Evolutionary conservation across 148 eudicot genomes (phyloP).

Genomic region (Amaranthus hypochondriacus): DNA sequence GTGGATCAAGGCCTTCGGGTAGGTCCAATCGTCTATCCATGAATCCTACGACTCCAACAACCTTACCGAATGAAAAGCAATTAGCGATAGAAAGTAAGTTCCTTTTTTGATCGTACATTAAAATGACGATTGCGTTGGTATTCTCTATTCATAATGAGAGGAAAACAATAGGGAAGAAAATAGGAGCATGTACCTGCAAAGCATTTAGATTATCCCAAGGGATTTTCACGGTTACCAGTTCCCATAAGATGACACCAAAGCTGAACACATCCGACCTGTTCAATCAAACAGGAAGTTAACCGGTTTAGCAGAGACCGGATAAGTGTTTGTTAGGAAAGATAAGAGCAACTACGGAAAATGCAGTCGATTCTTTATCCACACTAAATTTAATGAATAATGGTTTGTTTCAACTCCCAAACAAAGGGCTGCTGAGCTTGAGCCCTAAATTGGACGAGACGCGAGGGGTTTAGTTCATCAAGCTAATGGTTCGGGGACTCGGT

Average conservation of each 20-base stretch:
- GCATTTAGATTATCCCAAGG: conserved; percentile 75
- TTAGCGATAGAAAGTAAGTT: no score
- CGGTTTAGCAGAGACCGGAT: neutral
- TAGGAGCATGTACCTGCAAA: conserved; percentile 48
- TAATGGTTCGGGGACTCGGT: no score
- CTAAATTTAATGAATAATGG: neutral
- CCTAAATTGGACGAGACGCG: neutral
- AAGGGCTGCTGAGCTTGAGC: neutral
- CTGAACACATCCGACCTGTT: conserved; percentile 89
- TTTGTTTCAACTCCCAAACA: neutral
- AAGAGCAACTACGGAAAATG: neutral
- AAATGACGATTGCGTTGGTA: no score
- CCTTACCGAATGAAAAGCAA: conserved; percentile 32
- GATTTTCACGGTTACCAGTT: conserved; percentile 61
- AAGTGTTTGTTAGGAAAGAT: neutral
- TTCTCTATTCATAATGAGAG: neutral
- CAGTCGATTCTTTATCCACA: neutral
- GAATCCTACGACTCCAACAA: conserved; percentile 85
- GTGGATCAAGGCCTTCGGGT: conserved; percentile 60
- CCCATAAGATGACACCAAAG: conserved; percentile 85
- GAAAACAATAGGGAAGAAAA: neutral
- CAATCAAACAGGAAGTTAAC: conserved; percentile 7
- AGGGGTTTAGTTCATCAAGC: neutral
- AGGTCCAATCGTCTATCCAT: conserved; percentile 71
- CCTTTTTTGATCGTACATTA: no score